Percentiles rank a stretch among this genome's conserved stretches.
Evolutionary conservation across 108 stramenopile species (phyloP).

Genomic region (Pseudonitzschia pungens): DNA sequence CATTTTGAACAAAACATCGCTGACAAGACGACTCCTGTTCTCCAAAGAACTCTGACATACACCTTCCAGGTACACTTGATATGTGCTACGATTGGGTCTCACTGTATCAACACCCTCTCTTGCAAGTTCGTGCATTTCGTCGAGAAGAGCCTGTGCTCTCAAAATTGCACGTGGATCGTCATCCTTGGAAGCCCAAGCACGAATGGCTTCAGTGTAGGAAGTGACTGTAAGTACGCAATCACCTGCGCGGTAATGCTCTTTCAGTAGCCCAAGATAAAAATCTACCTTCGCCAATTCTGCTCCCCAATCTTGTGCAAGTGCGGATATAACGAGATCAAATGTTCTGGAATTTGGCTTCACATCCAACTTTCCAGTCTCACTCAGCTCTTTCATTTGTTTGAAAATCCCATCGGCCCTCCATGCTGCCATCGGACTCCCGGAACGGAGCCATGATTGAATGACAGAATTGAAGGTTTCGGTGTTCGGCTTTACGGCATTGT

Average conservation of each 20-base stretch:
- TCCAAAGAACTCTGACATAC: slow-evolving; percentile 25
- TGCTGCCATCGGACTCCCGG: slow-evolving; percentile 37
- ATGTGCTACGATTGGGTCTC: slow-evolving; percentile 24
- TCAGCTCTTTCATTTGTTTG: slow-evolving; percentile 28
- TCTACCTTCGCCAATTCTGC: slow-evolving; percentile 29
- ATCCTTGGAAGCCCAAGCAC: slow-evolving; percentile 25
- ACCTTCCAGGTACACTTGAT: slow-evolving; percentile 27
- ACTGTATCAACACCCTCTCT: slow-evolving; percentile 24
- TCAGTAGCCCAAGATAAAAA: slow-evolving; percentile 18
- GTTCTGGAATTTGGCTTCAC: slow-evolving; percentile 33
- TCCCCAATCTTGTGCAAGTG: slow-evolving; percentile 28
- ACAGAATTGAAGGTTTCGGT: slow-evolving; percentile 34
- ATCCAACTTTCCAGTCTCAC: slow-evolving; percentile 20
- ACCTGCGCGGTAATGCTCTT: slow-evolving; percentile 28
- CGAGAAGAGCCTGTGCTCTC: slow-evolving; percentile 33
- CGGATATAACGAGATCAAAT: slow-evolving; percentile 27
- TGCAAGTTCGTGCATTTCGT: slow-evolving; percentile 38
- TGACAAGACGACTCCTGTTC: slow-evolving; percentile 18
- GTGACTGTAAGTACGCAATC: slow-evolving; percentile 29
- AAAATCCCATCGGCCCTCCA: slow-evolving; percentile 36
- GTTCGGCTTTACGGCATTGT: slow-evolving; percentile 24
- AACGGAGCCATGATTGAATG: slow-evolving; percentile 29
- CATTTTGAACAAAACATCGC: slow-evolving; percentile 27
- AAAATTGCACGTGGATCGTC: slow-evolving; percentile 36
- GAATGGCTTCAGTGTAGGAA: slow-evolving; percentile 34